phyloP scores from a whole-genome alignment of 352 stramenopile genomes.

The Pythium coloratum region DNA sequence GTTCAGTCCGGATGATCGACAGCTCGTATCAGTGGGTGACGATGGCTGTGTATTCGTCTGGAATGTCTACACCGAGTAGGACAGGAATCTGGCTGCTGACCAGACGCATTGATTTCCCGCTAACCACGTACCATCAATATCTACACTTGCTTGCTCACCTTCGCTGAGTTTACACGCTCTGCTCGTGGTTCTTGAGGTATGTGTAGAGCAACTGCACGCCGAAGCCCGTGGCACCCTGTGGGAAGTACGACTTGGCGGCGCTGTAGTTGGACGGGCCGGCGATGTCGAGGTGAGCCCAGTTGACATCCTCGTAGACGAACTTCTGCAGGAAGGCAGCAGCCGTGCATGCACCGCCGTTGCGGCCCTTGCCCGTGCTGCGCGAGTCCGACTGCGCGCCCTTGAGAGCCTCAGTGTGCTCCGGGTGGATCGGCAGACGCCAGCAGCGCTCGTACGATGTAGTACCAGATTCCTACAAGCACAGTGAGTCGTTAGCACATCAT shows the following conservation, averaged over 20 bases:
- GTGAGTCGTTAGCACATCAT: not conserved
- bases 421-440: slow-evolving; percentile 88
- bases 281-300: slow-evolving; percentile 91
- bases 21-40: slow-evolving; percentile 90
- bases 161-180: slow-evolving; percentile 23
- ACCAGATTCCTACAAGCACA: slow-evolving; percentile 40
- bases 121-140: not conserved
- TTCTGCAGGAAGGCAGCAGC: slow-evolving; percentile 89
- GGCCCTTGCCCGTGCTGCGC: slow-evolving; percentile 72
- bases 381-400: slow-evolving; percentile 82
- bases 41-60: slow-evolving; percentile 92
- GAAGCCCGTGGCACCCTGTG: slow-evolving; percentile 83
- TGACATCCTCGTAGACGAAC: slow-evolving; percentile 84
- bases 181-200: slow-evolving; percentile 79
- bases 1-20: slow-evolving; percentile 91
- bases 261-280: slow-evolving; percentile 86
- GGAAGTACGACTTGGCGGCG: slow-evolving; percentile 81
- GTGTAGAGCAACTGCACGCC: slow-evolving; percentile 87
- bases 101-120: not conserved
- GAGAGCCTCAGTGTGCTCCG: slow-evolving; percentile 80
- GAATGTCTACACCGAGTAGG: slow-evolving; percentile 81
- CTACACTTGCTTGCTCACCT: not conserved
- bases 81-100: not conserved
- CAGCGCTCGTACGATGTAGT: slow-evolving; percentile 77
- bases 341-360: slow-evolving; percentile 81